Base-by-base conservation (phyloP, 1,139 yeast species). In the Blastobotrys buckinghamii region DNA sequence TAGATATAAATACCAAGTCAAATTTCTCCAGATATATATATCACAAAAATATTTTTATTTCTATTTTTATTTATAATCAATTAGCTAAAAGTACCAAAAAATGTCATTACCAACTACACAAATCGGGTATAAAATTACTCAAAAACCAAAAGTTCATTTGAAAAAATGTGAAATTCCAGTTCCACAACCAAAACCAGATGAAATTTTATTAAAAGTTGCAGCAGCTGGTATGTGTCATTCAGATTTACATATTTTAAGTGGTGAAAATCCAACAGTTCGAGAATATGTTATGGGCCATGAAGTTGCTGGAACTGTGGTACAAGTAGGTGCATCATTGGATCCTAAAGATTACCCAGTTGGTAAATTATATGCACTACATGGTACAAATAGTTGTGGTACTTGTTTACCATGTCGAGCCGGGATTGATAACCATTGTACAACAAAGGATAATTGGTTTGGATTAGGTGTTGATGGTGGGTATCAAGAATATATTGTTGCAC, bases 271-370 rank as follows among this genome's bases (percentile, higher is more conserved):
- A 19, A 9, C n/a, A 4, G 7, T 10, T 2, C 10, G 4, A 8
- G 63, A 65, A 42, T 75, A 73, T 55, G 70, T 76, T 20, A 74
- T 77, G 76, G 82, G 82, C 19, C 81, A 77, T 60, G 81, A 77
- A 60, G 72, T 77, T 42, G 77, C 79, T 4, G 82, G 81, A 1
- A 65, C 62, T 49, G 61, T 77, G 32, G 72, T 65, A 29, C 61
- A 63, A 22, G 67, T 68, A 2, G 81, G 81, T 7, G 53, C 55
- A 1, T 65, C 59, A 2, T 62, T 61, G 4, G 58, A 58, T 37
- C 46, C 55, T 27, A 56, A 57, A 26, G 53, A 57, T 10, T 73
- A 63, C 58, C 57, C 61, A 36, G 51, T 61, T 22, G 78, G 79
- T 5, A 59, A 59, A 5, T 60, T 78, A 40, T 72, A 64, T 51